Evolutionary conservation across 768 basidiomycete species (phyloP), one percentile per base, ranked within the genome.

Genomic region (Hortiboletus flavorubellus): DNA sequence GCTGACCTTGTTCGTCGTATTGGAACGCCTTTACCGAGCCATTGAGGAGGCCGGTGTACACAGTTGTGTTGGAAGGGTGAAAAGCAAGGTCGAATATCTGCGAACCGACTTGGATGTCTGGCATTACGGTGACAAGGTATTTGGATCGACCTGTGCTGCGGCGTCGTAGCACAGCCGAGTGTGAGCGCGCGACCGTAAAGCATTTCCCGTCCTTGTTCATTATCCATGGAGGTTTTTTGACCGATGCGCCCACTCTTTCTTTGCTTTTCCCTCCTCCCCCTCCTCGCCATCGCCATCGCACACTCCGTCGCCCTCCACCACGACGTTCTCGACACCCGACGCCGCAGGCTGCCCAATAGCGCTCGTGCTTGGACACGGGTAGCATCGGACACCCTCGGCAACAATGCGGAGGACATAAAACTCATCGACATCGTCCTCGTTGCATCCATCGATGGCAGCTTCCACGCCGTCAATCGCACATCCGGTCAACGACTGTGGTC

Each of bases 21-120:
- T 78, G 67, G 68, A 87, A 93, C 0, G 91, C 91, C 56, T 88
- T 91, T 62, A 97, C 75, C 45, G 89, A 79, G 10, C 95, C 95
- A 0, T 89, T 87, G 15, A 98, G 75, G 2, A 96, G 83, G 5
- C 83, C 89, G 0, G 83, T 77, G 70, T 89, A 94, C 4, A 94
- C 82, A n/a, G 84, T 77, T 1, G 85, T 73, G 46, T 80, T 65
- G 5, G 76, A 77, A 0, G 95, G 93, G 64, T 96, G 93, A 65
- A 97, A 98, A 2, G 80, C 82, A 40, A 97, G 75, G 75, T 96
- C 95, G 72, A 96, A 97, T 30, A 94, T 83, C 70, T 96, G 90
- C 8, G 84, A 81, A 46, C 83, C 84, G 43, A 87, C 78, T 21
- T 79, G 76, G 47, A 93, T 86, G 74, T 91, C 77, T 30, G 83